phyloP scores from a whole-genome alignment of 2,329 filamentous ascomycete species.

The Calonectria pseudoturangicola region DNA sequence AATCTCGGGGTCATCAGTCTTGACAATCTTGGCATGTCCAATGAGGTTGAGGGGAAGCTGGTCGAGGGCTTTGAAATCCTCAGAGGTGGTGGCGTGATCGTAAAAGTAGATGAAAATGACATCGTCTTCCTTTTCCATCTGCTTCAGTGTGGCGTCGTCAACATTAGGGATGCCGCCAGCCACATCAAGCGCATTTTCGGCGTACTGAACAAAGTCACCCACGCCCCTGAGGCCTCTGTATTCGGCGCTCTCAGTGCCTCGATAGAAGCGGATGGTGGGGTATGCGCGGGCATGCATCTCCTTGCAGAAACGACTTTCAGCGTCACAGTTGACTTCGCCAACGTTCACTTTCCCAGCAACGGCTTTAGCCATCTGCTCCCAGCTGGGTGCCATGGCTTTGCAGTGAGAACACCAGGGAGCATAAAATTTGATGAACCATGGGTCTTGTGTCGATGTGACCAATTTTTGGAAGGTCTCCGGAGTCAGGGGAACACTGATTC shows the following conservation, averaged over 20 bases:
- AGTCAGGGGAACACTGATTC: conserved; percentile 83
- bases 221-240: conserved; percentile 94
- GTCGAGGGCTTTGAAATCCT: conserved; percentile 93
- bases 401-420: conserved; percentile 98
- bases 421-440: conserved; percentile 99
- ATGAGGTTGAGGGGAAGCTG: conserved; percentile 91
- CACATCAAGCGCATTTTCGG: conserved; percentile 88
- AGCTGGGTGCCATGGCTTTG: conserved; percentile 92
- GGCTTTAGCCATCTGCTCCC: conserved; percentile 91
- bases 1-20: conserved; percentile 86
- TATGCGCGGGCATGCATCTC: conserved; percentile 87
- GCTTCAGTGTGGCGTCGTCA: conserved; percentile 83
- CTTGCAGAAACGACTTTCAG: conserved; percentile 91
- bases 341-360: conserved; percentile 94
- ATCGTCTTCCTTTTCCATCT: conserved; percentile 92
- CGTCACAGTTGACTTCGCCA: conserved; percentile 96
- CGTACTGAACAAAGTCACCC: conserved; percentile 91
- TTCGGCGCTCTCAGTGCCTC: conserved; percentile 91
- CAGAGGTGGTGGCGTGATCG: conserved; percentile 92
- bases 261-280: conserved; percentile 95
- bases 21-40: conserved; percentile 93
- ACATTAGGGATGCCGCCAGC: conserved; percentile 87
- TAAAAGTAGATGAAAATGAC: conserved; percentile 99
- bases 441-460: conserved; percentile 90
- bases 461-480: conserved; percentile 90